Evolutionary conservation across 1,284 basidiomycete species (phyloP).

Genomic region (Leccinum subfulvum): DNA sequence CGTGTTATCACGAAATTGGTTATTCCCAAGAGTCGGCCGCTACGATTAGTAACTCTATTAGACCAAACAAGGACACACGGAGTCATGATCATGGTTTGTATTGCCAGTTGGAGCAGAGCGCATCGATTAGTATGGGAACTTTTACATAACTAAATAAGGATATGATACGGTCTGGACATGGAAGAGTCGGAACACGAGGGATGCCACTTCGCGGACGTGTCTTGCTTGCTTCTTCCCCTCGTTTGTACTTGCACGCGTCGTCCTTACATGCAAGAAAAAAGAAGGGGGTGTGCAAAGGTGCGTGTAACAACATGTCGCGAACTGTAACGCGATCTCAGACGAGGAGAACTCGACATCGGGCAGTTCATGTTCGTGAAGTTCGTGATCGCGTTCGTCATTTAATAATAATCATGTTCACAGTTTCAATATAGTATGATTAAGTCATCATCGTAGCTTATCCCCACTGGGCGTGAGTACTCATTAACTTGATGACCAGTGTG

Average conservation of each 20-base stretch:
- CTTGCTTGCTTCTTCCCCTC: constrained; percentile 25
- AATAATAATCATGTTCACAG: background rate
- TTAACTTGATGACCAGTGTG: background rate
- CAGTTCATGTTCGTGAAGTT: background rate
- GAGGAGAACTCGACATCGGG: background rate
- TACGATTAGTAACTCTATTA: too few relatives aligned
- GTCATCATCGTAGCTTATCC: background rate
- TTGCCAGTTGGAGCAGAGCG: too few relatives aligned
- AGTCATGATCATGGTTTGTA: too few relatives aligned
- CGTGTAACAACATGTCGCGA: background rate
- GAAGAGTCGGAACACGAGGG: background rate
- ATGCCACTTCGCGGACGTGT: constrained; percentile 16
- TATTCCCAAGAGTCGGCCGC: too few relatives aligned
- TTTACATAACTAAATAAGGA: too few relatives aligned
- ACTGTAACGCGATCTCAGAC: constrained; percentile 6
- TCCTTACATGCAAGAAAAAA: constrained; percentile 14
- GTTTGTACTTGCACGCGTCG: constrained; percentile 19
- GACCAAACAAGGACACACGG: too few relatives aligned
- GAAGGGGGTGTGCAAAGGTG: background rate
- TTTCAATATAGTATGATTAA: background rate
- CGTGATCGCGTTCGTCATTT: background rate
- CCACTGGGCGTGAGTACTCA: background rate
- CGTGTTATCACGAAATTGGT: too few relatives aligned
- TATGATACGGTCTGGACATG: background rate
- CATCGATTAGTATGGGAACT: too few relatives aligned